Base-by-base conservation (phyloP, 192 early-diverging fungal genomes). In the Coemansia sp. region DNA sequence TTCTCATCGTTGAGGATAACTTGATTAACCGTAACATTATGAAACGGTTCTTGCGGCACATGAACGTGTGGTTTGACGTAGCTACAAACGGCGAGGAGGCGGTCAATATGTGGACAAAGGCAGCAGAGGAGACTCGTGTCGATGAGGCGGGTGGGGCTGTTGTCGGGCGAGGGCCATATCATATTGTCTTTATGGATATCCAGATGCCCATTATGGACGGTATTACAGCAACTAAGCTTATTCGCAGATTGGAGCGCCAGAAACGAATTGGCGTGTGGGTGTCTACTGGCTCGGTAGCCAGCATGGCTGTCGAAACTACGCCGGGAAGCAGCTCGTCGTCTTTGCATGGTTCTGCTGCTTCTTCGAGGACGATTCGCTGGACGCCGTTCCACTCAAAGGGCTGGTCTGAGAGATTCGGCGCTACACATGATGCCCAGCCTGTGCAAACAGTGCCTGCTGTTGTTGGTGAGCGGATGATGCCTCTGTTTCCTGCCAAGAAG, bases 151-250 rank as follows among this genome's bases (percentile, higher is more conserved):
- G 61, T 5, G 61, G 40, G 15, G 55, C 41, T 20, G 34, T 68
- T n/a, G 58, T 58, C 38, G 66, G 65, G 46, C 73, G 20, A 83
- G 91, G 60, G 76, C 88, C 62, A 4, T 87, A 85, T 47, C 79
- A 86, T 20, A 74, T 91, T 76, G 91, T 95, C 44, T 80, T 95
- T 68, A 95, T 95, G 94, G 94, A 95, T 71, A 90, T 94, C 24
- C 90, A 92, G 79, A 93, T 95, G 94, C 94, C 94, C 5, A 84
- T 93, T 62, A 93, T 95, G 92, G 92, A 91, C 60, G 94, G 94
- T 18, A 93, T 94, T 63, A 89, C 91, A 63, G 92, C 94, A 0
- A 94, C 94, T 1, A 89, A 92, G 83, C 86, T 86, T 63, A 95
- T 95, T 65, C 85, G 92, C 34, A 79, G 87, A 18, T 69, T 89